These are phyloP conservation scores for Vanrija pseudolonga DNA, from an alignment of 1,284 basidiomycete species.

Conservation along the genomic window DNA sequence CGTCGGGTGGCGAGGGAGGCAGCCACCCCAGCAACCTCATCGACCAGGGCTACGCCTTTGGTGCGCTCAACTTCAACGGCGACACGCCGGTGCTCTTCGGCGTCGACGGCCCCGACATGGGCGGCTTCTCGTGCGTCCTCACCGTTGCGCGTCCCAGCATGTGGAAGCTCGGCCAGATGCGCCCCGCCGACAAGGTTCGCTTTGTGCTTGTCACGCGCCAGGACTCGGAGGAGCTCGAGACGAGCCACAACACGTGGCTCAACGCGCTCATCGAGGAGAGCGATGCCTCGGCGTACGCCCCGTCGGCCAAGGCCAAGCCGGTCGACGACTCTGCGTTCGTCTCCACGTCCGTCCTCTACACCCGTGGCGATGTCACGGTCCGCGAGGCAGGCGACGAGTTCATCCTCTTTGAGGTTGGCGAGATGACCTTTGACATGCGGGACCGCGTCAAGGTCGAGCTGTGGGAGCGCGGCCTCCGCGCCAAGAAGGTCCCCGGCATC, in stretches of 20 bases:
- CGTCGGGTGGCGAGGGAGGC: constrained; percentile 65
- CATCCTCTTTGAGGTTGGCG: constrained; percentile 60
- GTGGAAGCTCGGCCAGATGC: constrained; percentile 43
- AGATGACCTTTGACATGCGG: constrained; percentile 55
- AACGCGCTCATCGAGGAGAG: neutral
- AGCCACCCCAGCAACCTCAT: constrained; percentile 68
- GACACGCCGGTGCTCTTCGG: constrained; percentile 61
- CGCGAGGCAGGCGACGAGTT: constrained; percentile 58
- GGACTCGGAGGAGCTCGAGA: constrained; percentile 7
- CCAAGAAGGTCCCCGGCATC: constrained; percentile 47
- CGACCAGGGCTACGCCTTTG: constrained; percentile 63
- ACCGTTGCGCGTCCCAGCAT: constrained; percentile 10
- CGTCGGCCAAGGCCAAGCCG: constrained; percentile 2
- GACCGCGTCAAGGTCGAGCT: constrained; percentile 59
- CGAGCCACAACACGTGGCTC: constrained; percentile 13
- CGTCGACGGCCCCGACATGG: constrained; percentile 32
- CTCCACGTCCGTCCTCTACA: constrained; percentile 8
- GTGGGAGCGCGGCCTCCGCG: constrained; percentile 53
- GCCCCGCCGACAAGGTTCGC: constrained; percentile 31
- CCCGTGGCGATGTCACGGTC: constrained; percentile 11
- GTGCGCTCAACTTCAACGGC: constrained; percentile 62
- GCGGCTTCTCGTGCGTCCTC: constrained; percentile 22
- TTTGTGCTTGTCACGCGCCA: constrained; percentile 53
- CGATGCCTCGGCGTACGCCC: neutral
- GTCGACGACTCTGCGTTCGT: no score